Percentiles rank a stretch among this genome's conserved stretches.
phyloP scores from a whole-genome alignment of 2,329 filamentous ascomycete species.

The Fusarium tjaetaba region DNA sequence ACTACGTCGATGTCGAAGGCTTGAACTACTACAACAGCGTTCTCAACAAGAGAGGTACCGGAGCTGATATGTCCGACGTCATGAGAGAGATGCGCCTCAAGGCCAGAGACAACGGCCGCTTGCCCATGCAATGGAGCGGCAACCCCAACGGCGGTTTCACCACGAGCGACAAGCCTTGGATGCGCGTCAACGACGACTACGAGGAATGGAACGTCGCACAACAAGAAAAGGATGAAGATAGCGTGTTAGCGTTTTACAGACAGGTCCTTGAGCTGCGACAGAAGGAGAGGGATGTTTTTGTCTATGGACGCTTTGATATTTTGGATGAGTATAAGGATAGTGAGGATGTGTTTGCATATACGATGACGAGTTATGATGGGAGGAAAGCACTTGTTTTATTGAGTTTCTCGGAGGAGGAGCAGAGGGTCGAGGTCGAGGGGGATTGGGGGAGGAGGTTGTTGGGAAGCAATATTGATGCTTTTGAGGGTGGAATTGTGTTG shows the following conservation, averaged over 20 bases:
- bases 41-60: conserved; percentile 21
- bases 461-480: rapidly evolving
- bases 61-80: conserved; percentile 47
- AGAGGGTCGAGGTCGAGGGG: neutral
- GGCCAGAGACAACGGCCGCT: conserved; percentile 41
- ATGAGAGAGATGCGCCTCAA: conserved; percentile 54
- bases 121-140: conserved; percentile 60
- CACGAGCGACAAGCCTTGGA: conserved; percentile 40
- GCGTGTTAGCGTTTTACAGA: conserved; percentile 36
- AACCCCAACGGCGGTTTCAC: conserved; percentile 58
- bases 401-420: conserved; percentile 17
- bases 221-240: conserved; percentile 15
- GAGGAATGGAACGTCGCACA: conserved; percentile 28
- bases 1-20: conserved; percentile 56
- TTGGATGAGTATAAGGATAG: conserved; percentile 13
- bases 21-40: conserved; percentile 51
- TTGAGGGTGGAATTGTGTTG: neutral
- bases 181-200: conserved; percentile 42
- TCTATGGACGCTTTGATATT: conserved; percentile 25
- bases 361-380: conserved; percentile 31
- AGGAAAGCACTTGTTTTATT: conserved; percentile 35
- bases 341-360: conserved; percentile 36
- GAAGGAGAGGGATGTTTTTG: conserved; percentile 34
- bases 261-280: conserved; percentile 22
- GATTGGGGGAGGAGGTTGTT: conserved; percentile 9